These are phyloP conservation scores for Pseudonitzschia pungens DNA, from an alignment of 108 stramenopile genomes.

Conservation along the genomic window DNA sequence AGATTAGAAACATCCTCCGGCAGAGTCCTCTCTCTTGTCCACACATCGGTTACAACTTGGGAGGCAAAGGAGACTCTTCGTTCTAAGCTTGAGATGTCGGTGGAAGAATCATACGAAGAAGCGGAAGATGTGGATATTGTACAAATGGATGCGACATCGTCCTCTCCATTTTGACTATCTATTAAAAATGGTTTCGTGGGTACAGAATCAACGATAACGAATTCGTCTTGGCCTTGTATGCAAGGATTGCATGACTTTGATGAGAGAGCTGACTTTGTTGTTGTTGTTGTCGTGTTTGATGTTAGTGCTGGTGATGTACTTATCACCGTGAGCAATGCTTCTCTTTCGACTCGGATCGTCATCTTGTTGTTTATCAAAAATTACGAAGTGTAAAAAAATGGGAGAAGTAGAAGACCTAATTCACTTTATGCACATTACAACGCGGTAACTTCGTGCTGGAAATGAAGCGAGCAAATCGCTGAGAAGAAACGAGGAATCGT, in stretches of 20 bases:
- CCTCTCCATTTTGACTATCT: slow-evolving; percentile 13
- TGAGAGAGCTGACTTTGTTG: slow-evolving; percentile 12
- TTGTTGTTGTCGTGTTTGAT: slow-evolving; percentile 19
- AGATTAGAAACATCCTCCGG: slow-evolving; percentile 40
- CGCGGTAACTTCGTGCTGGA: neutral
- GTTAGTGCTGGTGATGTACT: slow-evolving; percentile 34
- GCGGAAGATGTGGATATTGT: slow-evolving; percentile 48
- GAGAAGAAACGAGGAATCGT: neutral
- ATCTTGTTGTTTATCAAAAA: slow-evolving; percentile 30
- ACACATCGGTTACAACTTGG: slow-evolving; percentile 67
- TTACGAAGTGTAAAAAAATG: neutral
- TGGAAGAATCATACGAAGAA: slow-evolving; percentile 37
- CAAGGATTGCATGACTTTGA: slow-evolving; percentile 15
- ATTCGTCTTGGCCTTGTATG: slow-evolving; percentile 28
- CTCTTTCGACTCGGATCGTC: slow-evolving; percentile 78
- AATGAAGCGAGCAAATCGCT: slow-evolving; percentile 6
- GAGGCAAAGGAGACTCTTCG: slow-evolving; percentile 69
- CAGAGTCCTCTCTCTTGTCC: slow-evolving; percentile 61
- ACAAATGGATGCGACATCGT: slow-evolving; percentile 44
- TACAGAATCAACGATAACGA: slow-evolving; percentile 27
- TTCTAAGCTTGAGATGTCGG: slow-evolving; percentile 19
- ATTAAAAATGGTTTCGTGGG: slow-evolving; percentile 21
- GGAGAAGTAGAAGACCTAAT: neutral
- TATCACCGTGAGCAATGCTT: slow-evolving; percentile 53
- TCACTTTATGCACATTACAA: neutral